phyloP scores from a whole-genome alignment of 1,139 yeast genomes.

The Meyerozyma smithsonii region DNA sequence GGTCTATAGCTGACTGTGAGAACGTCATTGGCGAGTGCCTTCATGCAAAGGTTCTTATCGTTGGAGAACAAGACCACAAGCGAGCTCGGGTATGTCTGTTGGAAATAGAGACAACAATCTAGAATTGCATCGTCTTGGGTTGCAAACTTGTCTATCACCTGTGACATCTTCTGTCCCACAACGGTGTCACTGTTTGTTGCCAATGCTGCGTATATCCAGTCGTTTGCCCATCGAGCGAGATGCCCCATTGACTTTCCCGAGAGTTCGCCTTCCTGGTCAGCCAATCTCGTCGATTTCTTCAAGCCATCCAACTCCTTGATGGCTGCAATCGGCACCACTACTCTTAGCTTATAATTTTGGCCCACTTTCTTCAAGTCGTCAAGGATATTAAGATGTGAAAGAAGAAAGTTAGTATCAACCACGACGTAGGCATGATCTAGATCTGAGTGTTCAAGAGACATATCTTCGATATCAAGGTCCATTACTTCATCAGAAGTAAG shows the following conservation, averaged over 20 bases:
- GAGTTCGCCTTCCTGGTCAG: conserved; percentile 9
- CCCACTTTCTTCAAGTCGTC: conserved; percentile 44
- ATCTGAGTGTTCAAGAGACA: not conserved
- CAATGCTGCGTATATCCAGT: conserved; percentile 68
- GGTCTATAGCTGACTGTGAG: conserved; percentile 62
- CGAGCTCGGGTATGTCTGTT: conserved; percentile 30
- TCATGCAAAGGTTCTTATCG: conserved; percentile 77
- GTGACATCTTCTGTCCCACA: conserved; percentile 60
- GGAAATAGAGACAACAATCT: conserved; percentile 75
- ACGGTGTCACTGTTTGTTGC: conserved; percentile 50
- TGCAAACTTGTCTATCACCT: conserved; percentile 39
- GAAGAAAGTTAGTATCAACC: conserved; percentile 73
- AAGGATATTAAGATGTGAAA: conserved; percentile 58
- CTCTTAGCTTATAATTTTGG: conserved; percentile 35
- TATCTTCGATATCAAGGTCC: not conserved
- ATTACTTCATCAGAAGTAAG: not conserved
- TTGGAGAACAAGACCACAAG: conserved; percentile 69
- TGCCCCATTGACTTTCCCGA: conserved; percentile 40
- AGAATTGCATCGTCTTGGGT: conserved; percentile 76
- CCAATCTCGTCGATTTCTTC: conserved; percentile 38
- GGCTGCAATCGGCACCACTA: conserved; percentile 69
- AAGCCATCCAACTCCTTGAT: conserved; percentile 77
- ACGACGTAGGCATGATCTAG: conserved; percentile 32
- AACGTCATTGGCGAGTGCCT: conserved; percentile 65
- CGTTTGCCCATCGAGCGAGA: conserved; percentile 70